Conservation (phyloP, 2,329 filamentous ascomycete genomes). For the Penicillium paneum region DNA sequence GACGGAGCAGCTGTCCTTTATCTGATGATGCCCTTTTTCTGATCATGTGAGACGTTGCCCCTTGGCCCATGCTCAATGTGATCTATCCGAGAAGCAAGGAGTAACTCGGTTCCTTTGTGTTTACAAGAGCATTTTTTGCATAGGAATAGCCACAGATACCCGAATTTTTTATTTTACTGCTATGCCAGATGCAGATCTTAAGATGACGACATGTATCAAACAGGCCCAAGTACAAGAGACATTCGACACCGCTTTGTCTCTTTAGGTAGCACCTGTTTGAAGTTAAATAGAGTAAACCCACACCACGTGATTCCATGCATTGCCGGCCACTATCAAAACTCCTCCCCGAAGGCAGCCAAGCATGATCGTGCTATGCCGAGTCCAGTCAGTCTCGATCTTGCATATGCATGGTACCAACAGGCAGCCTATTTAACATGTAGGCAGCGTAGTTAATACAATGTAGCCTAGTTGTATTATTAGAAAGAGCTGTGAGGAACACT, state of each 20-base stretch:
- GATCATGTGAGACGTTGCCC: not conserved
- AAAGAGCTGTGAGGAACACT: no score
- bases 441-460: not conserved
- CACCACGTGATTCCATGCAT: not conserved
- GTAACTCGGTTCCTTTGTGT: not conserved
- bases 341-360: not conserved
- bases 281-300: not conserved
- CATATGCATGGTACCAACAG: not conserved
- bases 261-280: not conserved
- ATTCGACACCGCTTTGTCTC: not conserved
- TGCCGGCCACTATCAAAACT: not conserved
- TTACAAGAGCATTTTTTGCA: not conserved
- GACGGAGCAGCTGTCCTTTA: not conserved
- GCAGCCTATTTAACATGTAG: not conserved
- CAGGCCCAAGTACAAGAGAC: not conserved
- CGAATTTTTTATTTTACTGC: not conserved
- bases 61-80: not conserved
- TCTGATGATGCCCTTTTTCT: not conserved
- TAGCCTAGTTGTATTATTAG: not conserved
- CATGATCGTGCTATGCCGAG: not conserved
- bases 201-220: not conserved
- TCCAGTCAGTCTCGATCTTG: not conserved
- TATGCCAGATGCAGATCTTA: not conserved
- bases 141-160: slow-evolving; percentile 6
- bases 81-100: not conserved